Base-by-base conservation (phyloP, 164 flowering plant species). In the Aristolochia contorta region DNA sequence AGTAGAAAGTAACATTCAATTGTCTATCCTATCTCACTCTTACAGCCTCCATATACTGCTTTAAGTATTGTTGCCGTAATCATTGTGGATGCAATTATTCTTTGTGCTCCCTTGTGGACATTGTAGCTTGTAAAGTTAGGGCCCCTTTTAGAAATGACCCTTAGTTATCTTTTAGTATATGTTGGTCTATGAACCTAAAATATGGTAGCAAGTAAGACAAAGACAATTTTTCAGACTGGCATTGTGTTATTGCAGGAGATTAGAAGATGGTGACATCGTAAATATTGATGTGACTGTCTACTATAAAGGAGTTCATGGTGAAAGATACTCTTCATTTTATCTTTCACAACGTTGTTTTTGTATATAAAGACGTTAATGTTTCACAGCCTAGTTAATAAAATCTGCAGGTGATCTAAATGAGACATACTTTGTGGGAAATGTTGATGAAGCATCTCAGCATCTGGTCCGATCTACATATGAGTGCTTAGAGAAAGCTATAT, bases 261-360 rank as follows among this genome's bases (percentile, higher is more conserved):
- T 93, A 65, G 95, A 93, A 70, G 99, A 93, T 76, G 99, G 99
- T 57, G 97, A 93, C 73, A 93, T 90, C 57, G 85, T 93, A 30
- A 93, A 93, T 78, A 81, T 93, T 49, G 98, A 90, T 74, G 91
- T 93, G 47, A 80, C 96, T 45, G 98, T 93, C 59, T 85, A 72
- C 75, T 93, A 90, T 67, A 87, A 90, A 71, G 98, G 97, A 62
- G 89, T 84, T 49, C 98, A 93, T 78, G 94, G 97, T 90, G 68
- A 69, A 32, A 81, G 41, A 47, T 20, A 14, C 25, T n/a, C 47
- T 56, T 57, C 13, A 14, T 20, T 52, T 56, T 52, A 16, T 8
- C n/a, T 59, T 41, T 54, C 18, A 33, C 47, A 49, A 16, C 15
- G 3, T 56, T 27, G 3, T 54, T 3, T 58, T 37, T 30, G 13